Conservation (phyloP, 306 rosid genomes). For the Vachellia pachyceras region DNA sequence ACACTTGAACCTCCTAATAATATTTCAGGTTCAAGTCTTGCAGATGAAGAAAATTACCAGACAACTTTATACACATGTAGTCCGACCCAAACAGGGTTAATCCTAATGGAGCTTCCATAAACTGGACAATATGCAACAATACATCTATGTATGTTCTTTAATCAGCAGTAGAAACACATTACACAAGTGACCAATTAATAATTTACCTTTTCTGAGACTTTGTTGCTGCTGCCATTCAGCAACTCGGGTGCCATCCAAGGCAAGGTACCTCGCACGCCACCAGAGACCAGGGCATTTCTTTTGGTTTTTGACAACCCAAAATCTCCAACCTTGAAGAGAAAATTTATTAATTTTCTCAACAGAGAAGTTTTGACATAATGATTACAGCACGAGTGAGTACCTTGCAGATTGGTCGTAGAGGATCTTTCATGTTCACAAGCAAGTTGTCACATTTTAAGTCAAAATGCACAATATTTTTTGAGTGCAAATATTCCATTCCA, state of each 20-base stretch:
- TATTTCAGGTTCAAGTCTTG: not conserved
- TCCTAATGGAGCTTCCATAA: not conserved
- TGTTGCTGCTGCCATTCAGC: conserved; percentile 68
- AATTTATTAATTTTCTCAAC: conserved; percentile 6
- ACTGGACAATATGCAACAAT: not conserved
- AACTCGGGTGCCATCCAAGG: conserved; percentile 83
- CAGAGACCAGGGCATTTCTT: conserved; percentile 65
- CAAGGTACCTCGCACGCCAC: conserved; percentile 72
- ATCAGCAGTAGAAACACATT: not conserved
- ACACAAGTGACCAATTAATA: not conserved
- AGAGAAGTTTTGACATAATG: not conserved
- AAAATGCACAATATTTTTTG: conserved; percentile 69
- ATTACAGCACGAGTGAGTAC: conserved; percentile 36
- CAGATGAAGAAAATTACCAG: not conserved
- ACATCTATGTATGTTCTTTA: not conserved
- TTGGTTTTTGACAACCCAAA: conserved; percentile 73
- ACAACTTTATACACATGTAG: not conserved
- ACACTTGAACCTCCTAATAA: not conserved
- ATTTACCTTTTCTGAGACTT: conserved; percentile 70
- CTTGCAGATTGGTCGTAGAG: conserved; percentile 74
- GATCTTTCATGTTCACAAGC: conserved; percentile 68
- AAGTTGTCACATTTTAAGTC: conserved; percentile 76
- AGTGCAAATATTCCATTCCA: conserved; percentile 75
- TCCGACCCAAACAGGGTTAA: not conserved
- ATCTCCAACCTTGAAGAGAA: conserved; percentile 58